A percentile compares a stretch with the other conserved stretches of the same genome.
These are phyloP conservation scores for Trichoderma pleuroti DNA, from an alignment of 2,329 filamentous ascomycete genomes.

Conservation along the genomic window DNA sequence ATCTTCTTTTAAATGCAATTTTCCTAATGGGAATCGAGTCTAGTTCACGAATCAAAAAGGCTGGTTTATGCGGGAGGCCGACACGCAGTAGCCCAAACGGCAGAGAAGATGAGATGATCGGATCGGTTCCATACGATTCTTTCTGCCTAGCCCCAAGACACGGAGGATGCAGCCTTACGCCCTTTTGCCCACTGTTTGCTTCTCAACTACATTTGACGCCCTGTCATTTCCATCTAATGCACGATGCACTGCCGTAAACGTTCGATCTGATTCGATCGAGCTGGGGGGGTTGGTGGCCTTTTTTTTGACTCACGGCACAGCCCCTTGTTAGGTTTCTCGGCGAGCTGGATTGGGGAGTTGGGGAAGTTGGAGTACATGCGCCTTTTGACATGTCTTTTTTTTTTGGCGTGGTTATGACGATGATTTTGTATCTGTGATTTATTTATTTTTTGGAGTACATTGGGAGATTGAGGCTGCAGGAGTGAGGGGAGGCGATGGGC, in stretches of 20 bases:
- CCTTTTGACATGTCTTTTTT: background rate
- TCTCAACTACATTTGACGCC: background rate
- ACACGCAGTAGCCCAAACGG: background rate
- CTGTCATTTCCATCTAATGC: background rate
- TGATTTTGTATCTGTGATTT: background rate
- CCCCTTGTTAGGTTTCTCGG: background rate
- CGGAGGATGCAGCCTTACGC: conserved; percentile 3
- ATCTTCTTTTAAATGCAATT: background rate
- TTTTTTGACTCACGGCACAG: background rate
- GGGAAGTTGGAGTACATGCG: background rate
- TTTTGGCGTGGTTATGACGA: background rate
- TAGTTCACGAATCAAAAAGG: no score
- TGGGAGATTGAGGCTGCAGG: background rate
- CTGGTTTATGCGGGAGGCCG: background rate
- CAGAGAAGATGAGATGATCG: background rate
- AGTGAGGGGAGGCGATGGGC: background rate
- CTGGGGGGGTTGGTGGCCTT: background rate
- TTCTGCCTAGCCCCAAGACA: background rate
- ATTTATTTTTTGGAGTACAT: background rate
- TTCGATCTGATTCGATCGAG: background rate
- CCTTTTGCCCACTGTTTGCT: background rate
- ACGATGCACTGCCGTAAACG: background rate
- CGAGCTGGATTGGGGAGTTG: background rate
- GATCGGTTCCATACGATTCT: background rate
- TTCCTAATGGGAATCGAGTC: background rate